Evolutionary conservation across 2,329 filamentous ascomycete species (phyloP).

Genomic region (Colletotrichum tropicicola): DNA sequence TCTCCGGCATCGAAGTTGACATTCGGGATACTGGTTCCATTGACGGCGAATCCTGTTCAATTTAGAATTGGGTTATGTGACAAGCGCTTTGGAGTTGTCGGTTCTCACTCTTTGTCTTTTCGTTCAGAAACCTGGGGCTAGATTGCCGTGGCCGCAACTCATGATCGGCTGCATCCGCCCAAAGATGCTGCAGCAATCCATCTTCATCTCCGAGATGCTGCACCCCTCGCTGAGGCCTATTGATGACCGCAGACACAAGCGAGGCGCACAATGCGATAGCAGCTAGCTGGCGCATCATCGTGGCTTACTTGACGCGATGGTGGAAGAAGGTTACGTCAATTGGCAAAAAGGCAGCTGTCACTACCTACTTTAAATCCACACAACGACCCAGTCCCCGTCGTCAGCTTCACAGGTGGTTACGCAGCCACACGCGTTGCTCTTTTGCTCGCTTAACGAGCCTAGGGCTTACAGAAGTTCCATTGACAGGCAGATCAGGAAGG

Average conservation of each 20-base stretch:
- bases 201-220: background rate
- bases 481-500: background rate
- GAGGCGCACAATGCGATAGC: background rate
- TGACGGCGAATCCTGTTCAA: conserved; percentile 65
- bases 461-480: background rate
- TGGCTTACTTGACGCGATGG: background rate
- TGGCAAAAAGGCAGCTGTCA: too few relatives aligned
- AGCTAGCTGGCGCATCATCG: background rate
- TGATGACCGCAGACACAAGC: background rate
- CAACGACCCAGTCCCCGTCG: too few relatives aligned
- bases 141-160: background rate
- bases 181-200: too few relatives aligned
- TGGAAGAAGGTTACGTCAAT: too few relatives aligned
- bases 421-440: background rate
- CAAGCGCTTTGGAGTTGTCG: background rate
- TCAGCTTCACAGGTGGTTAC: background rate
- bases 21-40: conserved; percentile 72
- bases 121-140: background rate
- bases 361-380: too few relatives aligned
- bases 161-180: background rate
- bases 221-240: background rate
- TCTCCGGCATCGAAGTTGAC: conserved; percentile 75
- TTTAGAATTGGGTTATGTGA: too few relatives aligned
- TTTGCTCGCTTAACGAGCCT: background rate
- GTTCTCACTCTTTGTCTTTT: background rate